These are phyloP conservation scores for Tolypocladium tropicale DNA, from an alignment of 2,329 filamentous ascomycete genomes.

Conservation along the genomic window DNA sequence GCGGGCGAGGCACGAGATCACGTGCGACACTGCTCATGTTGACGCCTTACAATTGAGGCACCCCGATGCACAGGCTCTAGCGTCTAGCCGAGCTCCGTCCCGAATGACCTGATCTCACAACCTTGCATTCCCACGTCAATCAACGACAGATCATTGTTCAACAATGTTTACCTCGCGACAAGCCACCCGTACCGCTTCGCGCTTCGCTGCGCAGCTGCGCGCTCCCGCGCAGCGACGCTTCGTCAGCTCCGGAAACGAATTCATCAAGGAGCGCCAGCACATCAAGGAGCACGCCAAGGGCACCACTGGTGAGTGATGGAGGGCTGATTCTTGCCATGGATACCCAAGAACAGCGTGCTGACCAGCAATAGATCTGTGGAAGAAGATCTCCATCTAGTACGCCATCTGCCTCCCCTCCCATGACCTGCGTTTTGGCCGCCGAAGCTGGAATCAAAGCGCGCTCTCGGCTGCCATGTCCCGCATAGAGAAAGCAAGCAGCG, in stretches of 20 bases:
- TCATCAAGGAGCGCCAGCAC: constrained; percentile 82
- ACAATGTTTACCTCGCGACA: constrained; percentile 57
- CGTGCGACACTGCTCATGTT: constrained; percentile 11
- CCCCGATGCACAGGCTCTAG: constrained; percentile 9
- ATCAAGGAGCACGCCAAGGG: constrained; percentile 83
- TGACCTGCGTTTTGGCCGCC: not conserved
- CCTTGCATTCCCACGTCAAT: constrained; percentile 11
- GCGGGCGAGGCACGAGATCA: constrained; percentile 17
- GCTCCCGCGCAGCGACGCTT: constrained; percentile 58
- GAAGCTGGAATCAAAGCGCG: not conserved
- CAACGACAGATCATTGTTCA: constrained; percentile 11
- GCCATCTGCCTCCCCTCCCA: constrained; percentile 23
- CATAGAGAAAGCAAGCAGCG: not conserved
- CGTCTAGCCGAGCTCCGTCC: constrained; percentile 21
- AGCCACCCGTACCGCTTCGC: constrained; percentile 51
- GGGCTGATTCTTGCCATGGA: not conserved
- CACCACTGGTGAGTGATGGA: constrained; percentile 59
- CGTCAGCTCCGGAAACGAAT: constrained; percentile 68
- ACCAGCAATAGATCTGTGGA: constrained; percentile 68
- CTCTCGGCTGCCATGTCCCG: not conserved
- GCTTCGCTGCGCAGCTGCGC: constrained; percentile 50
- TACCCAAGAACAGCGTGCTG: constrained; percentile 13
- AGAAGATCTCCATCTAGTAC: constrained; percentile 93
- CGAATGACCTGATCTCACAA: constrained; percentile 23
- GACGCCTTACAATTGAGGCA: constrained; percentile 22